Evolutionary conservation across 768 basidiomycete genomes (phyloP).

Genomic region (Crassisporium funariophilum): DNA sequence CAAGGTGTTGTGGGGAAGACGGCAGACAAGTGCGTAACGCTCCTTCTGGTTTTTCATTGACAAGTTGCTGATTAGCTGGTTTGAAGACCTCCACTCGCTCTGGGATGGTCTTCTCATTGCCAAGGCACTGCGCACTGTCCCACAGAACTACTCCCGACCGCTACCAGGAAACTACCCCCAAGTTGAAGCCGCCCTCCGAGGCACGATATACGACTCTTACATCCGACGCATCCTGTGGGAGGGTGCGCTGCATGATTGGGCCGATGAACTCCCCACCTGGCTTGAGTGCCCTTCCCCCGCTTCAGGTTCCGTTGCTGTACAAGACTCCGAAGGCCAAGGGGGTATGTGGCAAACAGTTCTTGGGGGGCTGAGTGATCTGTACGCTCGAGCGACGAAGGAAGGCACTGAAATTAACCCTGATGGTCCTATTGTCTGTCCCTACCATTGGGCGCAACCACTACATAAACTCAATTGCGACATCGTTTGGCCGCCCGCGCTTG

Average conservation of each 20-base stretch:
- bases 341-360: constrained; percentile 19
- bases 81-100: constrained; percentile 77
- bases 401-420: constrained; percentile 30
- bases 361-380: constrained; percentile 3
- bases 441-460: constrained; percentile 73
- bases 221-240: constrained; percentile 88
- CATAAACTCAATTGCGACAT: constrained; percentile 82
- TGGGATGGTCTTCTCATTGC: constrained; percentile 89
- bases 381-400: constrained; percentile 8
- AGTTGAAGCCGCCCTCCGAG: constrained; percentile 68
- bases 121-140: constrained; percentile 73
- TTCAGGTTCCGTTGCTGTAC: background rate
- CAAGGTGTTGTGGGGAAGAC: constrained; percentile 72
- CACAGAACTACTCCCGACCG: constrained; percentile 74
- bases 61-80: background rate
- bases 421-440: constrained; percentile 62
- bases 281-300: constrained; percentile 57
- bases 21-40: constrained; percentile 61
- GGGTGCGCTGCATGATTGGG: constrained; percentile 74
- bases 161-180: constrained; percentile 67
- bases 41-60: background rate
- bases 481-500: constrained; percentile 77
- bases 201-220: constrained; percentile 85
- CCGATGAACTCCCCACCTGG: constrained; percentile 63
- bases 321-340: constrained; percentile 6